Conservation (phyloP, 108 stramenopile genomes). For the Stephanodiscus triporus region DNA sequence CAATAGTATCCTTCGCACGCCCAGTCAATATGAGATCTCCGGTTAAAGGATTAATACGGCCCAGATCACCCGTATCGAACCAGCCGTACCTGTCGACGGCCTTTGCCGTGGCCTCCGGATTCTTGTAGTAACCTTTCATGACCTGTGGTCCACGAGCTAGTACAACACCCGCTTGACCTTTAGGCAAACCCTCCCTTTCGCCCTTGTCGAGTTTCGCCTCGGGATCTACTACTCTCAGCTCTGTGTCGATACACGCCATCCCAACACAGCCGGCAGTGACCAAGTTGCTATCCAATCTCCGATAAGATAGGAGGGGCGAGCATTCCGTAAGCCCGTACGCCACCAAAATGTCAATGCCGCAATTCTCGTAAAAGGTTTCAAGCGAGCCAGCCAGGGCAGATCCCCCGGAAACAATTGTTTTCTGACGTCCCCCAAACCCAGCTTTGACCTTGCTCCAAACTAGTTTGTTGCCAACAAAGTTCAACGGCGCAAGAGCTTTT, state of each 20-base stretch:
- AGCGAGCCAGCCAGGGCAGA: constrained; percentile 86
- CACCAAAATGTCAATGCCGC: constrained; percentile 81
- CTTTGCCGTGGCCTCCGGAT: constrained; percentile 61
- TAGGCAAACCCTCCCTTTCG: constrained; percentile 35
- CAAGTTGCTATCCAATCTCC: constrained; percentile 52
- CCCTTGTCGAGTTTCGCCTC: constrained; percentile 31
- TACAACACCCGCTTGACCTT: constrained; percentile 57
- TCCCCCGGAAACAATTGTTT: constrained; percentile 88
- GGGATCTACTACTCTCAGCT: constrained; percentile 59
- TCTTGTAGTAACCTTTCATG: constrained; percentile 84
- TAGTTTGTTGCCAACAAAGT: constrained; percentile 87
- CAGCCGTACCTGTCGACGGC: constrained; percentile 68
- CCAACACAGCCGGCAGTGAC: constrained; percentile 64
- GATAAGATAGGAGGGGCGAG: constrained; percentile 57
- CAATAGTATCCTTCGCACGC: constrained; percentile 80
- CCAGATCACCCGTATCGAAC: constrained; percentile 81
- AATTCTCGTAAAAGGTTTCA: constrained; percentile 90
- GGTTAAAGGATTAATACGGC: constrained; percentile 62
- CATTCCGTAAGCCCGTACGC: constrained; percentile 94
- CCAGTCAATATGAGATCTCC: constrained; percentile 70
- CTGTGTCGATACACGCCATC: constrained; percentile 52
- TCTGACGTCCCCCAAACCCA: constrained; percentile 90
- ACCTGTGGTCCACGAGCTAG: constrained; percentile 67
- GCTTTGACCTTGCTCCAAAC: constrained; percentile 92
- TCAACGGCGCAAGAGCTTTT: constrained; percentile 65